Evolutionary conservation across 768 basidiomycete species (phyloP).

Genomic region (Russula griseocarnosa): DNA sequence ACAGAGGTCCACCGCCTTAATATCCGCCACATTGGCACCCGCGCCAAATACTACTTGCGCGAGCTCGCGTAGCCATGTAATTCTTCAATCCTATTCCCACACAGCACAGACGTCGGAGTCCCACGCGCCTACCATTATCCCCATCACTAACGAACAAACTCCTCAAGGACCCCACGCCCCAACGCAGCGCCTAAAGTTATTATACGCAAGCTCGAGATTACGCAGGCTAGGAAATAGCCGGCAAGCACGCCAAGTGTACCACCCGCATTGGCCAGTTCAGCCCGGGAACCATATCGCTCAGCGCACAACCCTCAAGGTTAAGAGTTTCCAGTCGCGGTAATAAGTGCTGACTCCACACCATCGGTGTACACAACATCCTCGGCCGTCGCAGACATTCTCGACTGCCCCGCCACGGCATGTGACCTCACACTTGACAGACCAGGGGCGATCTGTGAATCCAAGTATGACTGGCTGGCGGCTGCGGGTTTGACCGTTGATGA

Average conservation of each 20-base stretch:
- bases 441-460: background rate
- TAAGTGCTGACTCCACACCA: too few relatives aligned
- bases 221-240: too few relatives aligned
- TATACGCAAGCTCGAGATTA: too few relatives aligned
- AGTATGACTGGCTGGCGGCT: background rate
- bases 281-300: too few relatives aligned
- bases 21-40: constrained; percentile 39
- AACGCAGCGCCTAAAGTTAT: too few relatives aligned
- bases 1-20: constrained; percentile 43
- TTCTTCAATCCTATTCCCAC: constrained; percentile 62
- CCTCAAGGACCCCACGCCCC: too few relatives aligned
- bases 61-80: constrained; percentile 60
- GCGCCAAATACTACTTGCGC: constrained; percentile 54
- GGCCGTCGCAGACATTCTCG: constrained; percentile 25
- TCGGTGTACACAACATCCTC: constrained; percentile 73
- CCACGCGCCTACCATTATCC: too few relatives aligned
- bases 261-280: too few relatives aligned
- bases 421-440: background rate
- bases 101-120: constrained; percentile 57
- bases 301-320: too few relatives aligned
- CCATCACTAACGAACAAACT: too few relatives aligned
- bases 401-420: background rate
- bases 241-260: too few relatives aligned
- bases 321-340: too few relatives aligned
- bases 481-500: background rate